Base-by-base conservation (phyloP, 192 early-diverging fungal genomes). In the Lunasporangiospora selenospora region DNA sequence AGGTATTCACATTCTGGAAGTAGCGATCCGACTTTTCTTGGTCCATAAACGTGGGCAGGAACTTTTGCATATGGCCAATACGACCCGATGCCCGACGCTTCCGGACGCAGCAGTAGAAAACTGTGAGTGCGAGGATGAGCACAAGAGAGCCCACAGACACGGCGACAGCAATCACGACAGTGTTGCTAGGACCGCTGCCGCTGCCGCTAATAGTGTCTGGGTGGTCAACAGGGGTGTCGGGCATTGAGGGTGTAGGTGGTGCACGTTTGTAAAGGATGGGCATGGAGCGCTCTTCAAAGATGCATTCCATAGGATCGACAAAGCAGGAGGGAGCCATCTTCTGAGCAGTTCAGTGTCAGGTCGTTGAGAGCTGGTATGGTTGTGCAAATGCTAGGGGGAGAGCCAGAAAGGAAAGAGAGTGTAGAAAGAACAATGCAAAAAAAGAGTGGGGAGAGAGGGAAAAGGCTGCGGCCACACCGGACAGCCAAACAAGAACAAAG, bases 41-140 rank as follows among this genome's bases (percentile, higher is more conserved):
- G 40, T 73, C 69, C 69, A 73, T 73, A 38, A 73, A 73, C 1
- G 69, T 73, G 1, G 69, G 69, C 10, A 73, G 60, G 55, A 73
- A 73, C 32, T 47, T 27, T 21, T 62, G 59, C 16, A 73, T 41
- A 31, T 73, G 69, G 3, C 69, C 69, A 37, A 73, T 73, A 21
- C 61, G 39, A 9, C 69, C 46, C 0, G 69, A 73, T 24, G 69
- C 69, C 19, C 60, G 53, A 27, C 69, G 45, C 40, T 57, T 55
- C 33, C 69, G 69, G 39, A 73, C 58, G 29, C 69, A 73, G 32
- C 53, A 62, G 21, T 63, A 73, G 19, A 73, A 58, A 10, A 73
- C 21, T 7, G 54, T 39, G 7, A 73, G 54, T 3, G 34, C 19
- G 11, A 73, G 48, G 41, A 73, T 15, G 21, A 73, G 48, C 3